These are phyloP conservation scores for Cyberlindnera maritima DNA, from an alignment of 805 yeast genomes.

Conservation along the genomic window DNA sequence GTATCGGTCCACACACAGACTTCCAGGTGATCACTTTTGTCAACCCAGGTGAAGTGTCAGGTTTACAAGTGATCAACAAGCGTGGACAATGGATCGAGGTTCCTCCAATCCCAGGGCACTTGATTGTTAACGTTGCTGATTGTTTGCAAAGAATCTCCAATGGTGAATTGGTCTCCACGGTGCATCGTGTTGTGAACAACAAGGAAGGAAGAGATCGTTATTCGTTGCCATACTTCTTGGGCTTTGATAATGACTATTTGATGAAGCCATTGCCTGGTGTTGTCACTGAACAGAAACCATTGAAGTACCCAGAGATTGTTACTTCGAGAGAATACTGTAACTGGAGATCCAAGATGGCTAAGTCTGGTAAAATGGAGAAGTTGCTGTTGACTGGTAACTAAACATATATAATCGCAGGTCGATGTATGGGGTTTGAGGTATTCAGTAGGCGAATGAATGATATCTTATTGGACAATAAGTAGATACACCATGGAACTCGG, in stretches of 20 bases:
- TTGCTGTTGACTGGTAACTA: background rate
- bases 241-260: conserved; percentile 20
- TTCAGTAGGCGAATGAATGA: no score
- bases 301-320: conserved; percentile 17
- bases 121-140: conserved; percentile 40
- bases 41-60: conserved; percentile 35
- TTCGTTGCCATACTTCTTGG: conserved; percentile 27
- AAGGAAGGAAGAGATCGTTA: conserved; percentile 18
- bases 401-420: background rate
- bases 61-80: conserved; percentile 36
- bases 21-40: conserved; percentile 36
- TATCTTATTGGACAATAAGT: no score
- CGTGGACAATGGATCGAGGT: conserved; percentile 33
- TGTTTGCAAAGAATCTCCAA: conserved; percentile 37
- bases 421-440: background rate
- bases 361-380: conserved; percentile 11
- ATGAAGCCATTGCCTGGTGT: conserved; percentile 23
- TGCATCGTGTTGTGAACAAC: conserved; percentile 37
- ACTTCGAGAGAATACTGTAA: conserved; percentile 4
- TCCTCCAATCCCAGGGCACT: conserved; percentile 33
- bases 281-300: conserved; percentile 19
- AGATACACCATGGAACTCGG: no score
- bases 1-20: conserved; percentile 41
- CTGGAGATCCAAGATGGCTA: conserved; percentile 14
- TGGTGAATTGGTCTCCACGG: conserved; percentile 35